Conservation (phyloP, 2,329 filamentous ascomycete species). For the Colletotrichum sp. region DNA sequence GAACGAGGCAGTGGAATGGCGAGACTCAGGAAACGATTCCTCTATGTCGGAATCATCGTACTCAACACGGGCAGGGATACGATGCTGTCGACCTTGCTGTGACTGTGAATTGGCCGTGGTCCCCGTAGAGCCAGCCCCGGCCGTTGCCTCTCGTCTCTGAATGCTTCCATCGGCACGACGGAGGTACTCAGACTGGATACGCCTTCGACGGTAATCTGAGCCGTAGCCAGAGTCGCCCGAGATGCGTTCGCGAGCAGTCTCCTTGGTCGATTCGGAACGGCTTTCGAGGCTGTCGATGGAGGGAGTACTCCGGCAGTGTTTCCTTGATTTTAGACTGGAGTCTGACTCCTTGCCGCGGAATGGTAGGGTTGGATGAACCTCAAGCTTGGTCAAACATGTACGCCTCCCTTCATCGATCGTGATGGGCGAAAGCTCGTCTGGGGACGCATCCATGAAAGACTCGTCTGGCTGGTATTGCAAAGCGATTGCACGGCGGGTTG, state of each 20-base stretch:
- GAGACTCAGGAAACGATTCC: background rate
- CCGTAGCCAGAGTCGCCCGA: constrained; percentile 8
- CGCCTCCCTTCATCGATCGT: background rate
- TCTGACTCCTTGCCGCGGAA: background rate
- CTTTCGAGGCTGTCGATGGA: background rate
- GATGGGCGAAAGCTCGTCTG: background rate
- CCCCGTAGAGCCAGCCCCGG: background rate
- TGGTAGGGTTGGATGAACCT: background rate
- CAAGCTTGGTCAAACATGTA: background rate
- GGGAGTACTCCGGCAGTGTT: background rate
- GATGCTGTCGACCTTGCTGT: too few relatives aligned
- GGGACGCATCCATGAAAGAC: background rate
- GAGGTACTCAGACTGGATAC: background rate
- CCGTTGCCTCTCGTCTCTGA: background rate
- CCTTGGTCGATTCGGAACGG: background rate
- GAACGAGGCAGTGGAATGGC: background rate
- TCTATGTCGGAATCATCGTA: background rate
- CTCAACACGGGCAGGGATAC: background rate
- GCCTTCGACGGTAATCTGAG: background rate
- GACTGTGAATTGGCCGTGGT: background rate
- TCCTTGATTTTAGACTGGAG: background rate
- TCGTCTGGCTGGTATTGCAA: background rate
- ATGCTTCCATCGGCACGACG: background rate
- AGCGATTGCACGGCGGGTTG: background rate
- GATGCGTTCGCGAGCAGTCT: background rate